phyloP scores from a whole-genome alignment of 768 basidiomycete species.

The Leucosporidium creatinivorum region DNA sequence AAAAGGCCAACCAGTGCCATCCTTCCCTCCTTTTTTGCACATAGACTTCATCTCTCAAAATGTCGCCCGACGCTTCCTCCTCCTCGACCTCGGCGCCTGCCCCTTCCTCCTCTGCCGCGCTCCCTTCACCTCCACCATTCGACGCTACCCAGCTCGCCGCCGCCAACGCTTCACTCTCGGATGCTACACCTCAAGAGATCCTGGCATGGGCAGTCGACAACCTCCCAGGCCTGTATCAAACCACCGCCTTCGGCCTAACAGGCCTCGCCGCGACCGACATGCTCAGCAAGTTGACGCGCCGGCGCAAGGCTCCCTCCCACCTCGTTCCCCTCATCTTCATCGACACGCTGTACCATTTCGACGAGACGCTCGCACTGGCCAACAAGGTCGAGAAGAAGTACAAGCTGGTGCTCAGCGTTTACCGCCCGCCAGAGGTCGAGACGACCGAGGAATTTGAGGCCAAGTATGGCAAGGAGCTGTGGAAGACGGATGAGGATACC shows the following conservation, averaged over 20 bases:
- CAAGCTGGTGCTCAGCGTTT: constrained; percentile 63
- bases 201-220: constrained; percentile 74
- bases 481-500: constrained; percentile 76
- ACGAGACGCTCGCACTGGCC: constrained; percentile 82
- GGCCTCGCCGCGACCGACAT: constrained; percentile 91
- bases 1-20: too few relatives aligned
- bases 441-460: constrained; percentile 67
- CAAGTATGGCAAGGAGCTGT: constrained; percentile 69
- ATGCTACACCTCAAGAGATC: constrained; percentile 72
- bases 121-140: neutral
- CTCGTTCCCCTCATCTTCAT: constrained; percentile 78
- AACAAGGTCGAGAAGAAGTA: constrained; percentile 72
- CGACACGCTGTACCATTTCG: constrained; percentile 93
- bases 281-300: constrained; percentile 57
- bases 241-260: constrained; percentile 93
- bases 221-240: constrained; percentile 76
- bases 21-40: too few relatives aligned
- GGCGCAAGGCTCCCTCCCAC: constrained; percentile 35
- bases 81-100: neutral
- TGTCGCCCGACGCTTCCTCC: too few relatives aligned
- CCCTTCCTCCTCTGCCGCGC: neutral
- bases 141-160: constrained; percentile 22
- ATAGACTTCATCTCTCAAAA: too few relatives aligned
- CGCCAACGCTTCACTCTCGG: constrained; percentile 67
- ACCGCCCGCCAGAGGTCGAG: constrained; percentile 64